Evolutionary conservation across 768 basidiomycete species (phyloP).

Genomic region (Tricholoma hemisulphureum): DNA sequence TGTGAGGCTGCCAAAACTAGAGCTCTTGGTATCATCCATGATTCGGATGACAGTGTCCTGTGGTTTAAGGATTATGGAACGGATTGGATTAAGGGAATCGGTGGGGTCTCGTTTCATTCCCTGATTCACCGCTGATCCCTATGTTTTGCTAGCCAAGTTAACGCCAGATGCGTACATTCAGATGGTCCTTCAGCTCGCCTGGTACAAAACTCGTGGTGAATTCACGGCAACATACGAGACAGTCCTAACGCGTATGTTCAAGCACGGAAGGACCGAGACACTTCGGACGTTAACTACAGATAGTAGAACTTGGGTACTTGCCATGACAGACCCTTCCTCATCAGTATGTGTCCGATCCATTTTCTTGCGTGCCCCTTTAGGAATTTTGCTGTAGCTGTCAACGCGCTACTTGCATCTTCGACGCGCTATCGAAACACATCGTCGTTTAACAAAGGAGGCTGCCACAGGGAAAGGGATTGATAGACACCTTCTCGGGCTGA

Average conservation of each 20-base stretch:
- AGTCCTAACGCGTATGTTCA: constrained; percentile 81
- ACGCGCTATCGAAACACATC: constrained; percentile 70
- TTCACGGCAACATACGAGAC: constrained; percentile 95
- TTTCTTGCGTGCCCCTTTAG: background rate
- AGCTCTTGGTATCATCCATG: constrained; percentile 57
- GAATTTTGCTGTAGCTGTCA: constrained; percentile 24
- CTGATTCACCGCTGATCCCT: background rate
- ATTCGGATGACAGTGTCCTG: constrained; percentile 82
- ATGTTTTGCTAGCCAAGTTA: constrained; percentile 31
- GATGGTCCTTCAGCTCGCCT: constrained; percentile 89
- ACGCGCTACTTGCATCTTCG: constrained; percentile 51
- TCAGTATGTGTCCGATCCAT: constrained; percentile 43
- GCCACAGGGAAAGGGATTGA: constrained; percentile 85
- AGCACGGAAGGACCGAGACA: constrained; percentile 87
- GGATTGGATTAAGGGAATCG: constrained; percentile 78
- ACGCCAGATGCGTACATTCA: constrained; percentile 87
- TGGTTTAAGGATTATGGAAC: constrained; percentile 83
- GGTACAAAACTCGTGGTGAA: constrained; percentile 72
- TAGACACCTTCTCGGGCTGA: constrained; percentile 85
- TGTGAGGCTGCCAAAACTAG: constrained; percentile 57
- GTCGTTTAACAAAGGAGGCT: constrained; percentile 69
- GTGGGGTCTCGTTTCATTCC: constrained; percentile 40
- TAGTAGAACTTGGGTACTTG: constrained; percentile 72
- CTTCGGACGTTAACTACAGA: constrained; percentile 74
- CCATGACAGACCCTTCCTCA: constrained; percentile 57